Conservation (phyloP, 257 asterid genomes). For the Oldenlandia corymbosa region DNA sequence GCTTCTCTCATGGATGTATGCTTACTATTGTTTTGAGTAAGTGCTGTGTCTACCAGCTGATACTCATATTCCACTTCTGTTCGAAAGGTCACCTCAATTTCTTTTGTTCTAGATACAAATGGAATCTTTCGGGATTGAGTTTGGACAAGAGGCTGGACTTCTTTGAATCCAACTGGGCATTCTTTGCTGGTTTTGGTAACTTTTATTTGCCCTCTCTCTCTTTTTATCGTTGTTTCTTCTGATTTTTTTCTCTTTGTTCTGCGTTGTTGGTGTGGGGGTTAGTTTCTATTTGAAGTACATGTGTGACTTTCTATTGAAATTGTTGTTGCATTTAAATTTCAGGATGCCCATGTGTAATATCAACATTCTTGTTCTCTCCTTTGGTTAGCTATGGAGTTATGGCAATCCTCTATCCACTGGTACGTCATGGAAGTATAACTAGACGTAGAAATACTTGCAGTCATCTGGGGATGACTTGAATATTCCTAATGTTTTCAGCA, state of each 20-base stretch:
- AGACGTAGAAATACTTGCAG: not conserved
- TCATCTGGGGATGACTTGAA: not conserved
- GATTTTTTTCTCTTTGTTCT: no score
- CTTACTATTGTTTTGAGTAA: slow-evolving; percentile 98
- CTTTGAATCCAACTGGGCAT: slow-evolving; percentile 97
- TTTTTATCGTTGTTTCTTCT: not conserved
- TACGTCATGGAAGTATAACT: slow-evolving; percentile 25
- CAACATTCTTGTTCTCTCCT: slow-evolving; percentile 69
- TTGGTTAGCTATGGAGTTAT: slow-evolving; percentile 93
- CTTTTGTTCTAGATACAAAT: slow-evolving; percentile 65
- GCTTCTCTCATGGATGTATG: slow-evolving; percentile 96
- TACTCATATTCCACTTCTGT: no score
- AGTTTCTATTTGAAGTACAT: slow-evolving; percentile 1
- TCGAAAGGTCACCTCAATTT: slow-evolving; percentile 11
- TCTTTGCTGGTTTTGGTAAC: slow-evolving; percentile 95
- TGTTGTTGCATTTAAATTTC: slow-evolving; percentile 19
- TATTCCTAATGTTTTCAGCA: no score
- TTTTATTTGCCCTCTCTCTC: not conserved
- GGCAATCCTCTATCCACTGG: slow-evolving; percentile 87
- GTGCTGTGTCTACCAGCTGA: slow-evolving; percentile 28
- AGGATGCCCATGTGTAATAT: slow-evolving; percentile 89
- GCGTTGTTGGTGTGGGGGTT: no score
- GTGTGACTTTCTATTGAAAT: slow-evolving; percentile 4
- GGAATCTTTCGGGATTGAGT: slow-evolving; percentile 89
- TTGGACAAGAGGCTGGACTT: slow-evolving; percentile 93